Base-by-base conservation (phyloP, 345 rosid genomes). In the Bruguiera parviflora region DNA sequence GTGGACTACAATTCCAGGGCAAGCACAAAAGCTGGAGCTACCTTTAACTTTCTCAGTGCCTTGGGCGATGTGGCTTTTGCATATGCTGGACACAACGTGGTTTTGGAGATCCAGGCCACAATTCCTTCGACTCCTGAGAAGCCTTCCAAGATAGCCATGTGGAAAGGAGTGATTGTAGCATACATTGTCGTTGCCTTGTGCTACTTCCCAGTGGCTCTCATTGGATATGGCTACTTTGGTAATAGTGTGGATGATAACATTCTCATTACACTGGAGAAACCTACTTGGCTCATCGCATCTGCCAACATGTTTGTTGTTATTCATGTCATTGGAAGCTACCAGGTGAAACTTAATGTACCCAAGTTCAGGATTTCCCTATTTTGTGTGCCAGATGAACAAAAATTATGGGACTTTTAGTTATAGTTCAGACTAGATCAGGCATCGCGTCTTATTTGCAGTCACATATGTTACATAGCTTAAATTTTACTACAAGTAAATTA, bases 21-120 rank as follows among this genome's bases (percentile, higher is more conserved):
- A 9, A 47, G 80, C 5, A 81, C 84, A 0, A 33, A 16, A 16
- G 9, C 74, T 0, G 86, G 86, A 10, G 53, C 43, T 24, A 29
- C 84, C 18, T 91, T 89, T 62, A 57, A 80, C 68, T 89, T 91
- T 85, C 66, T 93, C 28, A 81, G 81, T 25, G 96, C 73, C 25
- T 39, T 93, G 67, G 98, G 94, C 5, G 96, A 87, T 13, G 81
- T 93, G 20, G 92, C 91, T 20, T 93, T 93, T 65, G 92, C 97
- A 0, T 93, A 85, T 64, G 98, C 98, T 0, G 94, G 96, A 3
- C 97, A 93, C 77, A 89, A 84, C 47, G 94, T 93, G 53, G 96
- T 86, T n/a, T 51, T 91, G 68, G 98, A 93, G 84, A 91, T 93
- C 71, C 98, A 91, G 68, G 97, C 96, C 21, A 93, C 98, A 2